Conservation (phyloP, 768 basidiomycete genomes). For the Tricholoma sp. region DNA sequence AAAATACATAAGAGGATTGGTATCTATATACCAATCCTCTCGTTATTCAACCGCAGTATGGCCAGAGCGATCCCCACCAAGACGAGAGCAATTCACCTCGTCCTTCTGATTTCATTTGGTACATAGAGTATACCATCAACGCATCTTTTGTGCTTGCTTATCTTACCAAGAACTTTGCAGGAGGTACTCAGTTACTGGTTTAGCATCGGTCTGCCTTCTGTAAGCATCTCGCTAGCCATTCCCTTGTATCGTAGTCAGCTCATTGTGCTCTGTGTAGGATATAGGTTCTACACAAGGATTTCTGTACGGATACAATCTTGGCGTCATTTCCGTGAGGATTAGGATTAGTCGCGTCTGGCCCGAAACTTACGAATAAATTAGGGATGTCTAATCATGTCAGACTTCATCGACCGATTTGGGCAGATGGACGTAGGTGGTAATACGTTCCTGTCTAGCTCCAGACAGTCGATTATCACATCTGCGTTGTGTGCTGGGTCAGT, state of each 20-base stretch:
- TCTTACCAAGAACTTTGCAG: slow-evolving; percentile 2
- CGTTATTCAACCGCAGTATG: slow-evolving; percentile 13
- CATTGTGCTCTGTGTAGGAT: neutral
- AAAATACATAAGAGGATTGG: slow-evolving; percentile 4
- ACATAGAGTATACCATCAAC: slow-evolving; percentile 20
- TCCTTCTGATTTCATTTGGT: slow-evolving; percentile 74
- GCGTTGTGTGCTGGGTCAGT: slow-evolving; percentile 69
- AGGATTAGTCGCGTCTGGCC: neutral
- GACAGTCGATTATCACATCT: slow-evolving; percentile 77
- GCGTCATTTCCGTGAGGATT: slow-evolving; percentile 60
- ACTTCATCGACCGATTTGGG: slow-evolving; percentile 70
- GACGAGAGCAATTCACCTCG: slow-evolving; percentile 56
- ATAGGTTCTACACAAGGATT: slow-evolving; percentile 35
- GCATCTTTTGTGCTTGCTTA: neutral
- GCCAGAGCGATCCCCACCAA: slow-evolving; percentile 53
- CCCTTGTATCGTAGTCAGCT: neutral
- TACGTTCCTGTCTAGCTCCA: slow-evolving; percentile 49
- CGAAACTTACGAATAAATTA: slow-evolving; percentile 16
- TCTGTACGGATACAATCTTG: slow-evolving; percentile 73
- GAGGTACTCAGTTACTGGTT: slow-evolving; percentile 11
- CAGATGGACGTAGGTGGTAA: slow-evolving; percentile 40
- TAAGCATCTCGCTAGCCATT: neutral
- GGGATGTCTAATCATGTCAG: slow-evolving; percentile 79
- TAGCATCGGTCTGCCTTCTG: neutral
- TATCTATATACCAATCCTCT: slow-evolving; percentile 14